phyloP scores from a whole-genome alignment of 495 filamentous ascomycete genomes.

The Aeminium ludgeri region DNA sequence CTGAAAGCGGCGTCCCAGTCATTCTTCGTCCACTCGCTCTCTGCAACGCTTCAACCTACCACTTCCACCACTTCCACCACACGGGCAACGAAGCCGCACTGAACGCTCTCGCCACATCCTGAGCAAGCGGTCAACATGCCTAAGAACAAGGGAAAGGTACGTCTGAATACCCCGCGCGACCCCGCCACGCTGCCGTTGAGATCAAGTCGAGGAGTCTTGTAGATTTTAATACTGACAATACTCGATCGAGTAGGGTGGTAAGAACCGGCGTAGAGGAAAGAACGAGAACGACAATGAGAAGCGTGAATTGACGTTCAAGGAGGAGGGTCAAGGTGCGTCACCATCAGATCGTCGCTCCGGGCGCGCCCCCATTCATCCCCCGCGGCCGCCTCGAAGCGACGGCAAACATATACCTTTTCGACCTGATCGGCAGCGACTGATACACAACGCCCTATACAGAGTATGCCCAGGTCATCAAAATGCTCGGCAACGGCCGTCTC shows the following conservation, averaged over 20 bases:
- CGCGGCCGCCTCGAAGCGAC: background rate
- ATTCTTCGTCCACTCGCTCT: background rate
- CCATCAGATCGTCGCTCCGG: too few species aligned
- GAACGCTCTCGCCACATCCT: background rate
- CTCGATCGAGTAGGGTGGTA: slow-evolving; percentile 62
- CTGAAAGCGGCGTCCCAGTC: background rate
- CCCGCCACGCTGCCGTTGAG: background rate
- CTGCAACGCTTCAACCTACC: background rate
- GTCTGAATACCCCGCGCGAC: slow-evolving; percentile 12
- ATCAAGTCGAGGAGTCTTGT: slow-evolving; percentile 2
- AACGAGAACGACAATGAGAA: slow-evolving; percentile 99
- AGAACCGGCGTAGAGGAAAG: slow-evolving; percentile 96
- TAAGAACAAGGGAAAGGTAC: slow-evolving; percentile 97
- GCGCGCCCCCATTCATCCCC: too few species aligned
- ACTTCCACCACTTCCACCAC: background rate
- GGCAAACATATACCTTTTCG: background rate
- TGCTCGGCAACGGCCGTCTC: slow-evolving; percentile 93
- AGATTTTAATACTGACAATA: slow-evolving; percentile 10
- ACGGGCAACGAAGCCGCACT: slow-evolving; percentile 11
- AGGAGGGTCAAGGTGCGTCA: slow-evolving; percentile 73
- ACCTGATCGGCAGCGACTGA: background rate
- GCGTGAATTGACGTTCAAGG: slow-evolving; percentile 96
- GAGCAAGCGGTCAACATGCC: slow-evolving; percentile 46
- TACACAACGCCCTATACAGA: slow-evolving; percentile 35
- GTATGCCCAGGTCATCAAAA: slow-evolving; percentile 96